Base-by-base conservation (phyloP, 1,139 yeast species). In the Schwanniomyces etchellsii region DNA sequence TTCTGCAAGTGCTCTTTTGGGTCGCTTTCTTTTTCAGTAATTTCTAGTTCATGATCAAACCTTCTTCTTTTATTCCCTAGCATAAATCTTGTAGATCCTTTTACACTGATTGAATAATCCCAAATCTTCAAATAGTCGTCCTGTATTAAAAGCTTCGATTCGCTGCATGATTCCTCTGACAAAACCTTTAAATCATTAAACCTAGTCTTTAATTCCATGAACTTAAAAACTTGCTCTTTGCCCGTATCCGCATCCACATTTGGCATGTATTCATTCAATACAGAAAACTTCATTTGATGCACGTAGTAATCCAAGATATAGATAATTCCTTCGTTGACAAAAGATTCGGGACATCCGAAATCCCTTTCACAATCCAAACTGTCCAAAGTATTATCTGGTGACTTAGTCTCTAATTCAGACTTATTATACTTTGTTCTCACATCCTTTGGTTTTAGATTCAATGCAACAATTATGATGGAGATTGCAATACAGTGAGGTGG, bases 401-500 rank as follows among this genome's bases (percentile, higher is more conserved):
- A 37, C 7, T 38, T 34, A 10, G 34, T 16, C 7, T 33, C 21
- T 6, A 30, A 20, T 16, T 35, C 32, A 13, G 35, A 24, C n/a
- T 36, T 40, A 21, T 44, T 42, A 33, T 50, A 51, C 21, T 43
- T 50, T 14, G 48, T 43, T 5, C 39, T 37, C 25, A 68, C 43
- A 28, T 64, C 69, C 21, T 46, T 43, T 1, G 71, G 70, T 33
- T 64, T 62, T 27, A 67, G 48, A 38, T 66, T 64, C 27, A 66
- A 52, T 3, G 69, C 50, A 5, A 68, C 58, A 20, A 66, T 65
- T 12, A 67, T 56, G 18, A 78, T 72, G 1, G 89, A 85, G 34
- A 86, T 52, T 0, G 96, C 93, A 28, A 82, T 75, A 24, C 83
- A 72, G 50, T 88, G 95, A 2, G 89, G 81, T 1, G 97, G 94